Evolutionary conservation across 140 eudicot genomes (phyloP).

Genomic region (Oenanthe javanica): DNA sequence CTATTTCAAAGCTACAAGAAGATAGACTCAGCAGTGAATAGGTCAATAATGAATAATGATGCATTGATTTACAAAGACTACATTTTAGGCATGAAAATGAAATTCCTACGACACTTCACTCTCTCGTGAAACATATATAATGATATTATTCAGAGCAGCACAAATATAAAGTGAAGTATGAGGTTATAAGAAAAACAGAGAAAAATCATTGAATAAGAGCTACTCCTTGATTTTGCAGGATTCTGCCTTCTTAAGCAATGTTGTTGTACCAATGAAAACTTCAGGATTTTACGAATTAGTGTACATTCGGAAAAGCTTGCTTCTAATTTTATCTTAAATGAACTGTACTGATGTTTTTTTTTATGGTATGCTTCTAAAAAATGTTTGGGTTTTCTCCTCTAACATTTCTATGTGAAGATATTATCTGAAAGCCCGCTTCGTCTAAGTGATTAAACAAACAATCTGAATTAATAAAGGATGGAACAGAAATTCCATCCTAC

Average conservation of each 20-base stretch:
- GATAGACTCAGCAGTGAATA: not conserved
- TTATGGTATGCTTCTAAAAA: not conserved
- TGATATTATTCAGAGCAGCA: not conserved
- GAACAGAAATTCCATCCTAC: not conserved
- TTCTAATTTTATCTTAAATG: too few relatives aligned
- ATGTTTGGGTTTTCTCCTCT: not conserved
- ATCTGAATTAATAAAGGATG: not conserved
- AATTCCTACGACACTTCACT: not conserved
- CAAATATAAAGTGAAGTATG: not conserved
- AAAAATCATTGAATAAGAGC: not conserved
- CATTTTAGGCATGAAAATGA: not conserved
- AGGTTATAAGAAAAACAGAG: not conserved
- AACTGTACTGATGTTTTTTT: not conserved
- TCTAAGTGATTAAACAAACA: not conserved
- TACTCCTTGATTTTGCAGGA: not conserved
- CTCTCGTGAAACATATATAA: not conserved
- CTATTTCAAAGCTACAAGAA: not conserved
- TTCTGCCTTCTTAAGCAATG: not conserved
- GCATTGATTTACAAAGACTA: not conserved
- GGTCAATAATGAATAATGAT: not conserved
- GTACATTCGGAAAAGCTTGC: too few relatives aligned
- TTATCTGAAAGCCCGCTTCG: not conserved
- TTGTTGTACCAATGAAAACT: not conserved
- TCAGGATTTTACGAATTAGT: not conserved
- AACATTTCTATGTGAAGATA: not conserved